Evolutionary conservation across 176 grass and related monocot species (phyloP).

Genomic region (Oropetium thomaeum): DNA sequence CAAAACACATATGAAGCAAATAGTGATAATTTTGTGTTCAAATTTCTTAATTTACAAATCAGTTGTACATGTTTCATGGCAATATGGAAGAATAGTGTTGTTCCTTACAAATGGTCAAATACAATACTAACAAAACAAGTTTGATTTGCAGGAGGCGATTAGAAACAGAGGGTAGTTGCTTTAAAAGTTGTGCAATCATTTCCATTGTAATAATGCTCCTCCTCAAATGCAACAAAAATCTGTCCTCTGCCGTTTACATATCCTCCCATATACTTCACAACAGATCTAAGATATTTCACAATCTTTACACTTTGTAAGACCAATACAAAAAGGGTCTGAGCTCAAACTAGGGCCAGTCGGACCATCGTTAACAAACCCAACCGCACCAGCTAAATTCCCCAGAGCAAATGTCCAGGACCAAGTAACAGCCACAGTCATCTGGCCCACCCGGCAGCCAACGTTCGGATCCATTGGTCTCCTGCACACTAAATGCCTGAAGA

Average conservation of each 20-base stretch:
- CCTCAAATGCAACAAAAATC: not conserved
- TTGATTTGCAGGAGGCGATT: not conserved
- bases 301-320: not conserved
- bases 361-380: not conserved
- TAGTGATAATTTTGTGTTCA: not conserved
- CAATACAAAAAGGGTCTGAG: not conserved
- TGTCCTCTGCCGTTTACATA: not conserved
- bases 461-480: not conserved
- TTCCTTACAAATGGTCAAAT: not conserved
- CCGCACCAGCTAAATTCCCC: not conserved
- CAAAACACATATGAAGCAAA: constrained; percentile 4
- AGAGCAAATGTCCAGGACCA: not conserved
- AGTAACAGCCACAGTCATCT: not conserved
- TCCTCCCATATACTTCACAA: not conserved
- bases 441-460: not conserved
- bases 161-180: not conserved
- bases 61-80: not conserved
- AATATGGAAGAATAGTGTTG: not conserved
- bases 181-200: not conserved
- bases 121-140: constrained; percentile 2
- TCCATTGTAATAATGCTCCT: not conserved
- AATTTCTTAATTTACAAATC: not conserved
- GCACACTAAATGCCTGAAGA: not conserved
- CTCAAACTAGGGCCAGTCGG: not conserved
- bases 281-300: constrained; percentile 15